phyloP scores from a whole-genome alignment of 2,329 filamentous ascomycete genomes.

The Malbranchea cinnamomea region DNA sequence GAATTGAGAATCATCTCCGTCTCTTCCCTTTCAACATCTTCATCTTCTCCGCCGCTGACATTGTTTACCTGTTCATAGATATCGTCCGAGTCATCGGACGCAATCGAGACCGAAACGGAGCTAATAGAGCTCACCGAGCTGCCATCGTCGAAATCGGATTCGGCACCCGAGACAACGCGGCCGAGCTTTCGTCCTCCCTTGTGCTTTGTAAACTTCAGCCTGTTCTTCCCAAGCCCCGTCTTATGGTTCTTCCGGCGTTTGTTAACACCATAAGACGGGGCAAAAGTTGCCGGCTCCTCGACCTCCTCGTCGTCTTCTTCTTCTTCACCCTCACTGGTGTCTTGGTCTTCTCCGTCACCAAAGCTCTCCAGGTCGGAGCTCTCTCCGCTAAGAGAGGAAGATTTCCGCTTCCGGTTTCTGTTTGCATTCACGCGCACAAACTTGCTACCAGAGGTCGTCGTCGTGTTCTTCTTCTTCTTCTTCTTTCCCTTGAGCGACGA shows the following conservation, averaged over 20 bases:
- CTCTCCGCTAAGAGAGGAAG: conserved; percentile 17
- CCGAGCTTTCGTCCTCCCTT: conserved; percentile 5
- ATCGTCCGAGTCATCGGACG: conserved; percentile 17
- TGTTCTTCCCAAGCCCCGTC: conserved; percentile 25
- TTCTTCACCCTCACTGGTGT: conserved; percentile 14
- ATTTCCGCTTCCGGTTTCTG: conserved; percentile 22
- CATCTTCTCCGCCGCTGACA: conserved; percentile 64
- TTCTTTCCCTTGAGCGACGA: conserved; percentile 8
- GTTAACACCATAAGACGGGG: conserved; percentile 28
- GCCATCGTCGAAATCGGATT: neutral
- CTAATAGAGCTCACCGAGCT: conserved; percentile 9
- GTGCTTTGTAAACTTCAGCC: conserved; percentile 15
- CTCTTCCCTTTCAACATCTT: conserved; percentile 64
- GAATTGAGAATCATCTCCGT: conserved; percentile 53
- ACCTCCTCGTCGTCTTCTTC: conserved; percentile 28
- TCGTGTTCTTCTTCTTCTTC: conserved; percentile 13
- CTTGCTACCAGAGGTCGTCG: conserved; percentile 10
- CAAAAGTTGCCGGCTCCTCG: conserved; percentile 25
- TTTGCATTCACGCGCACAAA: too few species aligned
- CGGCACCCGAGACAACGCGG: too few species aligned
- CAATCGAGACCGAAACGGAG: conserved; percentile 6
- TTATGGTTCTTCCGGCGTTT: conserved; percentile 22
- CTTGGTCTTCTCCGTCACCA: conserved; percentile 22
- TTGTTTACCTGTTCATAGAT: conserved; percentile 65
- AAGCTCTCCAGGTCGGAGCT: conserved; percentile 28